Evolutionary conservation across 208 protist species (phyloP), one percentile per base, ranked within the genome.

Genomic region (Leishmania lainsoni): DNA sequence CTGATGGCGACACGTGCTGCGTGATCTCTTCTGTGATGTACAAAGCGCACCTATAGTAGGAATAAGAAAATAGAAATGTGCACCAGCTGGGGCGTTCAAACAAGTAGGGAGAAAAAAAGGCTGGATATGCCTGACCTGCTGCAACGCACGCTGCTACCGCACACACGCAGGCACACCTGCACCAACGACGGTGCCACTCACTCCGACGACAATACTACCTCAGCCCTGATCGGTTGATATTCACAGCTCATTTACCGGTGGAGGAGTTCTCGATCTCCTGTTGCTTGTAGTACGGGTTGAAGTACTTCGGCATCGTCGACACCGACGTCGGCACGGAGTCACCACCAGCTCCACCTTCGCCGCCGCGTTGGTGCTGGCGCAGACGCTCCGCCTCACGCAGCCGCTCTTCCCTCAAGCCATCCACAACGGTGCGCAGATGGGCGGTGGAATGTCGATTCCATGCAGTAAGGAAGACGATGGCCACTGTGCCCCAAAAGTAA

Each of bases 401-500:
- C 69, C 87, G 84, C 78, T 89, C 86, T 76, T 92, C 91, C 83
- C 88, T 93, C 16, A 94, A 84, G 78, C 82, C 85, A 61, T 94
- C 91, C 17, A 96, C 92, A 22, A 92, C 86, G 32, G 66, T 80
- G 42, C 92, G 89, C 74, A 96, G 88, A 69, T 92, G 79, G 29
- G 79, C 75, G 9, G 92, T 92, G 9, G 90, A 93, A 39, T 83
- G 65, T 16, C 91, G 90, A 76, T 96, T 96, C 92, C 92, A 96
- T 39, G 86, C 78, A 2, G 88, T 94, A 52, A 96, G 81, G 1
- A 83, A 78, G 58, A 89, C 45, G 72, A 96, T 86, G 42, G 87
- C 85, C 42, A 88, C 42, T 9, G 79, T 83, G 45, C 88, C 87
- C 80, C 89, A 92, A 52, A 90, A 92, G 80, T 96, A 96, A 80